Percentiles rank a stretch among this genome's conserved stretches.
Conservation (phyloP, 2,329 filamentous ascomycete species). For the Aspergillus persii region DNA sequence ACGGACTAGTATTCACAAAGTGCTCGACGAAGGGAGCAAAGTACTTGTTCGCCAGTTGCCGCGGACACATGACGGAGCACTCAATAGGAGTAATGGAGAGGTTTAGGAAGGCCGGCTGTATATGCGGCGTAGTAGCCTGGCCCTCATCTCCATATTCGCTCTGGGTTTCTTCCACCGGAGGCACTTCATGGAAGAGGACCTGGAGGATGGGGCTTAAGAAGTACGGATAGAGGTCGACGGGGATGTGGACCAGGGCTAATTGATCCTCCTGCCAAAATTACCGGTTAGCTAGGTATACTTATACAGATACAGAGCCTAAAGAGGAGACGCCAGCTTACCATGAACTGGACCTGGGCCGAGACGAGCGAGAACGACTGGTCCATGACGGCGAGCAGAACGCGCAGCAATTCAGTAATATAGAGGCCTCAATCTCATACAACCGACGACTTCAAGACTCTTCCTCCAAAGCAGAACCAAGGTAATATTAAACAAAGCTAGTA, state of each 20-base stretch:
- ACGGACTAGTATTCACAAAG: constrained; percentile 50
- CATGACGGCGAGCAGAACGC: constrained; percentile 16
- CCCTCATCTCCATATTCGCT: constrained; percentile 36
- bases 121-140: constrained; percentile 38
- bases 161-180: constrained; percentile 40
- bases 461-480: too few relatives aligned
- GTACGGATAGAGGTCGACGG: constrained; percentile 69
- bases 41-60: constrained; percentile 67
- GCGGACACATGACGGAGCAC: constrained; percentile 86
- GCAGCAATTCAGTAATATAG: background rate
- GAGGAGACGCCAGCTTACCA: constrained; percentile 20
- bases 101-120: constrained; percentile 80
- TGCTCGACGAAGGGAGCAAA: constrained; percentile 69
- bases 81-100: constrained; percentile 89
- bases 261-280: constrained; percentile 66
- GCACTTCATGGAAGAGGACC: constrained; percentile 66
- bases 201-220: constrained; percentile 87
- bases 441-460: background rate
- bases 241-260: constrained; percentile 87
- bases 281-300: background rate
- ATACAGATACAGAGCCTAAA: background rate
- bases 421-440: background rate
- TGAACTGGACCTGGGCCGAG: constrained; percentile 33
- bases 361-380: constrained; percentile 29
- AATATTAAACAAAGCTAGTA: too few relatives aligned